A percentile compares a stretch with the other conserved stretches of the same genome.
These are phyloP conservation scores for Trypanosoma mega DNA, from an alignment of 208 protist genomes.

Conservation along the genomic window DNA sequence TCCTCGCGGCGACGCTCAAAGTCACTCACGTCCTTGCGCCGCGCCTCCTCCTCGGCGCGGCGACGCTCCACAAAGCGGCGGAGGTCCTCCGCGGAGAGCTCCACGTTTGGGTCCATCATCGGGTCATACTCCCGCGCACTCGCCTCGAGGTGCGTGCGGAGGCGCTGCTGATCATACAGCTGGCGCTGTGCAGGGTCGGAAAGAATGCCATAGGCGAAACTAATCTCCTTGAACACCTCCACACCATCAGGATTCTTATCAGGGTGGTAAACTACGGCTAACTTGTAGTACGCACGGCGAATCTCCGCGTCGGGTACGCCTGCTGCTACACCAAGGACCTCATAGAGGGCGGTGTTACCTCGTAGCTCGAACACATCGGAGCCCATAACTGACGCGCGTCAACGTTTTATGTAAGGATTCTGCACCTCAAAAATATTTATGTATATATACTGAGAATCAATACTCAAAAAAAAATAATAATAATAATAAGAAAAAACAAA, in stretches of 20 bases:
- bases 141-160: slow-evolving; percentile 59
- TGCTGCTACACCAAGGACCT: slow-evolving; percentile 67
- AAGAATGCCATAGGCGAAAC: slow-evolving; percentile 82
- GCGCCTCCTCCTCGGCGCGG: slow-evolving; percentile 42
- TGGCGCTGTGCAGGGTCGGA: slow-evolving; percentile 72
- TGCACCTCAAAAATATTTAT: slow-evolving; percentile 5
- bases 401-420: background rate
- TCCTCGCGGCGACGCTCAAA: slow-evolving; percentile 80
- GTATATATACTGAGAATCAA: slow-evolving; percentile 13
- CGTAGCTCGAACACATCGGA: slow-evolving; percentile 70
- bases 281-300: slow-evolving; percentile 79
- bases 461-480: background rate
- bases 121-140: slow-evolving; percentile 72
- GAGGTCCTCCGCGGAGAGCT: slow-evolving; percentile 73
- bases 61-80: slow-evolving; percentile 80
- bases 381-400: slow-evolving; percentile 20
- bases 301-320: slow-evolving; percentile 72
- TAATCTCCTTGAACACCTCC: slow-evolving; percentile 84
- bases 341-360: slow-evolving; percentile 75
- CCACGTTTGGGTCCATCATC: slow-evolving; percentile 78
- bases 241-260: slow-evolving; percentile 86
- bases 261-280: slow-evolving; percentile 88
- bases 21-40: slow-evolving; percentile 34
- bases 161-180: slow-evolving; percentile 72
- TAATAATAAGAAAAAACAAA: slow-evolving; percentile 4